A percentile compares a stretch with the other conserved stretches of the same genome.
These are phyloP conservation scores for Fusarium oxysporum DNA, from an alignment of 2,329 filamentous ascomycete species.

Conservation along the genomic window DNA sequence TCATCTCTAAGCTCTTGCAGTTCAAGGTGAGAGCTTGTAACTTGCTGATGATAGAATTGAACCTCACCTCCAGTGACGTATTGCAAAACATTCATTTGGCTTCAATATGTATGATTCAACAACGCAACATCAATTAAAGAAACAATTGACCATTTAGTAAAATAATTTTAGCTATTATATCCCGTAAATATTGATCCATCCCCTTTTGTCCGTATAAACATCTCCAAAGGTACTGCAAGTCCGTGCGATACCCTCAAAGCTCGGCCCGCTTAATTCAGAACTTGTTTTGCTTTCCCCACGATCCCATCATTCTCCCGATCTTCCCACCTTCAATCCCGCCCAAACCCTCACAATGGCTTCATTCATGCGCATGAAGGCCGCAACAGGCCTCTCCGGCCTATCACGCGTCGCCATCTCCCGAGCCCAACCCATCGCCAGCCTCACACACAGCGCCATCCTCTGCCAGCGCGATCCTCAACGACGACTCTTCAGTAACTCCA, in stretches of 20 bases:
- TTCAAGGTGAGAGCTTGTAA: background rate
- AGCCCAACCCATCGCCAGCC: constrained; percentile 18
- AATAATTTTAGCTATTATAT: background rate
- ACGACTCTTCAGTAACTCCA: constrained; percentile 39
- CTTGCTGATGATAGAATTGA: background rate
- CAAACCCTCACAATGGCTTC: constrained; percentile 38
- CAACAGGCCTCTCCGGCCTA: constrained; percentile 34
- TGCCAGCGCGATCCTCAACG: constrained; percentile 41
- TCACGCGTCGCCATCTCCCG: constrained; percentile 31
- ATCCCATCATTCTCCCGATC: background rate
- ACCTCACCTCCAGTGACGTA: constrained; percentile 3
- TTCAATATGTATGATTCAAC: background rate
- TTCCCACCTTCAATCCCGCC: background rate
- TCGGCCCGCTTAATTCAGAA: constrained; percentile 39
- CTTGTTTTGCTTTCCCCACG: constrained; percentile 22
- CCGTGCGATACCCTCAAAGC: constrained; percentile 39
- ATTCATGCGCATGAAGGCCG: constrained; percentile 39
- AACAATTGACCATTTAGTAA: background rate
- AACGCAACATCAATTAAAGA: background rate
- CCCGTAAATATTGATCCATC: background rate
- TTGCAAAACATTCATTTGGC: background rate
- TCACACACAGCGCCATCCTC: constrained; percentile 38
- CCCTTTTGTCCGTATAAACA: constrained; percentile 1
- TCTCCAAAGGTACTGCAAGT: constrained; percentile 18
- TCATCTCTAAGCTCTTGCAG: background rate